A percentile compares a stretch with the other conserved stretches of the same genome.
Conservation (phyloP, 768 basidiomycete species). For the Clavulina sp. region DNA sequence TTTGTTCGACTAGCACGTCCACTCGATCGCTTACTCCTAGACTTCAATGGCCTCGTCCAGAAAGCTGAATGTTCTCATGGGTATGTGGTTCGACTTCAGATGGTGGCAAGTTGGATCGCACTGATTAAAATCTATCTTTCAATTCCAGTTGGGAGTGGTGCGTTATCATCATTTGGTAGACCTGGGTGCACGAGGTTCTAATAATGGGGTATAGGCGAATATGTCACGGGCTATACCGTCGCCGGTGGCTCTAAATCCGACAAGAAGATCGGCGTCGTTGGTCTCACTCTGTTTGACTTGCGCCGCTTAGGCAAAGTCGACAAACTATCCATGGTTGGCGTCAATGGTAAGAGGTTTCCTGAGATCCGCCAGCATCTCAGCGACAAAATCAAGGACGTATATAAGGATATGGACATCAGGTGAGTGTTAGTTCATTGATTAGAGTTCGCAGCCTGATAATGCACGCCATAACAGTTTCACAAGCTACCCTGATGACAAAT, state of each 20-base stretch:
- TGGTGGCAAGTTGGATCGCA: no score
- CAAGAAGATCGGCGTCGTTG: slow-evolving; percentile 73
- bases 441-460: not conserved
- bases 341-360: slow-evolving; percentile 76
- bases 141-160: no score
- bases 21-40: no score
- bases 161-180: no score
- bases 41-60: no score
- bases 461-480: slow-evolving; percentile 37
- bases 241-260: slow-evolving; percentile 88
- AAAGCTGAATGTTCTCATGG: no score
- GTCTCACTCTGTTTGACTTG: slow-evolving; percentile 76
- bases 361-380: slow-evolving; percentile 64
- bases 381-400: slow-evolving; percentile 65
- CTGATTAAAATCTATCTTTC: no score
- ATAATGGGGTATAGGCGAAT: slow-evolving; percentile 36
- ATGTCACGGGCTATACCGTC: slow-evolving; percentile 88
- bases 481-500: slow-evolving; percentile 54
- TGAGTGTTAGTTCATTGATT: slow-evolving; percentile 23
- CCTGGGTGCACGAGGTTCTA: no score
- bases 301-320: slow-evolving; percentile 69
- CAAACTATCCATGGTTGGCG: slow-evolving; percentile 72
- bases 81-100: no score
- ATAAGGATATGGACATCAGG: slow-evolving; percentile 77
- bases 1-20: no score